Base-by-base conservation (phyloP, 371 early-diverging fungal genomes). In the Parasitella parasitica region DNA sequence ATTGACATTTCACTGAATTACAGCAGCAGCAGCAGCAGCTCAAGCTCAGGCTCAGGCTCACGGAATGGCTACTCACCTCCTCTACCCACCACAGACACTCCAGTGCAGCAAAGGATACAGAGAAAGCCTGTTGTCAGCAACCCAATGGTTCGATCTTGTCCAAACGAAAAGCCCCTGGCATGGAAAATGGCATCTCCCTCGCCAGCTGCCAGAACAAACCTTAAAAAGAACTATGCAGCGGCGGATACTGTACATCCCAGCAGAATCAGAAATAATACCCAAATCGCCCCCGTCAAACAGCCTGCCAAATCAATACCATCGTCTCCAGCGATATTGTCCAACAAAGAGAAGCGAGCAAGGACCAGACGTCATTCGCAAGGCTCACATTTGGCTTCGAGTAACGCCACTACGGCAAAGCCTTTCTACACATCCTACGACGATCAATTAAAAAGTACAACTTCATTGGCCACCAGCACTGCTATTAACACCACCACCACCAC, bases 61-160 rank as follows among this genome's bases (percentile, higher is more conserved):
- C 12, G 43, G 3, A 22, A 41, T 16, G 18, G 34, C 15, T 39
- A 37, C 38, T 39, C 60, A 15, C 51, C 59, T 18, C 49, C 50
- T 24, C 39, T 26, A 12, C 16, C 16, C 1, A n/a, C n/a, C n/a
- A n/a, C 58, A 18, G 16, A 18, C 27, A 26, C 54, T 15, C 54
- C 28, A 46, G 24, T 46, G 24, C 46, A 46, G 12, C 67, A 53
- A 57, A 51, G 59, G 9, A 39, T 67, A 27, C 63, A 36, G n/a
- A 53, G 67, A 55, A 67, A 67, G 36, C 67, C 67, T 2, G 67
- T 67, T 5, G 54, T 54, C 20, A 54, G 37, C n/a, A 59, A 59
- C 27, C 60, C 60, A 9, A 24, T 49, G 11, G 12, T 49, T 36
- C 27, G 41, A 34, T 30, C 34, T 6, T 39, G 39, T 22, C 46